phyloP scores from a whole-genome alignment of 768 basidiomycete species.

The Candolleomyces aberdarensis region DNA sequence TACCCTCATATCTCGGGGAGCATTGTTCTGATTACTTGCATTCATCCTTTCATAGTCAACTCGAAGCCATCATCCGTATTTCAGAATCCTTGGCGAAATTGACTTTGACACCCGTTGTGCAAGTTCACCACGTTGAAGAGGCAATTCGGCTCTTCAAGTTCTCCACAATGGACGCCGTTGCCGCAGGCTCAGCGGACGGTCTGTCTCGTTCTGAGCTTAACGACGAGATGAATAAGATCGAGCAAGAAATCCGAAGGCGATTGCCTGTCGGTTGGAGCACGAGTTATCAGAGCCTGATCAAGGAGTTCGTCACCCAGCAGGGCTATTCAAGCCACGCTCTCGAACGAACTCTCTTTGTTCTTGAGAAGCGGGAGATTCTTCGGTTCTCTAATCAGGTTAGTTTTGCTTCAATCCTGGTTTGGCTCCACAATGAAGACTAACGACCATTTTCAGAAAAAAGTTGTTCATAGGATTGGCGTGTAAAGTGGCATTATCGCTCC shows the following conservation, averaged over 20 bases:
- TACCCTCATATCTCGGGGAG: background rate
- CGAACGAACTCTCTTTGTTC: constrained; percentile 83
- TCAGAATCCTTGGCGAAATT: constrained; percentile 96
- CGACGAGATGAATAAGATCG: constrained; percentile 89
- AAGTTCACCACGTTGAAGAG: constrained; percentile 94
- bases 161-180: constrained; percentile 99
- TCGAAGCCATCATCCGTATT: constrained; percentile 98
- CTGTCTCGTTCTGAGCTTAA: constrained; percentile 88
- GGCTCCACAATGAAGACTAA: constrained; percentile 2
- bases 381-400: constrained; percentile 76
- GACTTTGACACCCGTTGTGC: constrained; percentile 81
- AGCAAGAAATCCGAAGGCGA: constrained; percentile 78
- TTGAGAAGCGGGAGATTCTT: constrained; percentile 96
- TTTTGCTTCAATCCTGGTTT: background rate
- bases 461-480: constrained; percentile 36
- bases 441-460: constrained; percentile 35
- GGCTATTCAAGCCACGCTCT: constrained; percentile 88
- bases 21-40: background rate
- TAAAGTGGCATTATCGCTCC: background rate
- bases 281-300: constrained; percentile 88
- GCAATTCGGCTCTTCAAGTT: constrained; percentile 97
- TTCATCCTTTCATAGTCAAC: constrained; percentile 50
- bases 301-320: constrained; percentile 92
- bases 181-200: constrained; percentile 91
- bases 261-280: constrained; percentile 96